Evolutionary conservation across 2,329 filamentous ascomycete species (phyloP).

Genomic region (Exophiala bonariae): DNA sequence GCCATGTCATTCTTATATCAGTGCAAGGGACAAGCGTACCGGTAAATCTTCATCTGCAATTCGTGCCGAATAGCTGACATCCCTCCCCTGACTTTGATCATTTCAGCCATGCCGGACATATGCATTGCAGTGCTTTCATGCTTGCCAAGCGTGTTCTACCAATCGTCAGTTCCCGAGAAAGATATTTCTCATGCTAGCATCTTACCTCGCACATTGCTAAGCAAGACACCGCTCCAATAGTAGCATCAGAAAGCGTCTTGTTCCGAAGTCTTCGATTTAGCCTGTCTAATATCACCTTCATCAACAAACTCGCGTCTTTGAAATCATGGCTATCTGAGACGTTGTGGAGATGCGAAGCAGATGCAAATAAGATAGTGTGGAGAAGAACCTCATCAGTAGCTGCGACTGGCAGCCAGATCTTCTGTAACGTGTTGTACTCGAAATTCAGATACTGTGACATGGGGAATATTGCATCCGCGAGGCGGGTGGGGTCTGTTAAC

Average conservation of each 20-base stretch:
- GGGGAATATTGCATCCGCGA: constrained; percentile 16
- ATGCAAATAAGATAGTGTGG: constrained; percentile 20
- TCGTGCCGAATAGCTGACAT: constrained; percentile 8
- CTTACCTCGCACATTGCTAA: constrained; percentile 17
- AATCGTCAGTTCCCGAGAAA: too few relatives aligned
- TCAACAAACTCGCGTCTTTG: constrained; percentile 12
- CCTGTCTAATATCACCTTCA: constrained; percentile 21
- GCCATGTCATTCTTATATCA: too few relatives aligned
- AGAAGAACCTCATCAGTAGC: constrained; percentile 19
- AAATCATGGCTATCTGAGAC: constrained; percentile 2
- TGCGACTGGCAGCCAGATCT: constrained; percentile 20
- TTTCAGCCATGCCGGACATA: constrained; percentile 20
- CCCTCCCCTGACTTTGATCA: constrained; percentile 21
- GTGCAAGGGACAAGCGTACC: too few relatives aligned
- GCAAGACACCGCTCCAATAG: constrained; percentile 24
- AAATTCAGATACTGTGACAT: constrained; percentile 12
- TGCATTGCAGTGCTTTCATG: constrained; percentile 20
- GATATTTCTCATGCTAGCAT: background rate
- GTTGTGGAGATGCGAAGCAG: constrained; percentile 14
- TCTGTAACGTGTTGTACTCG: constrained; percentile 15
- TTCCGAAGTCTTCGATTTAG: constrained; percentile 18
- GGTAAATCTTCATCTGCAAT: constrained; percentile 21
- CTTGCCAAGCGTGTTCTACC: constrained; percentile 15
- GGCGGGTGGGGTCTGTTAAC: constrained; percentile 14
- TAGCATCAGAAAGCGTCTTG: constrained; percentile 17